These are phyloP conservation scores for Monosporascus ibericus DNA, from an alignment of 2,329 filamentous ascomycete genomes.

Conservation along the genomic window DNA sequence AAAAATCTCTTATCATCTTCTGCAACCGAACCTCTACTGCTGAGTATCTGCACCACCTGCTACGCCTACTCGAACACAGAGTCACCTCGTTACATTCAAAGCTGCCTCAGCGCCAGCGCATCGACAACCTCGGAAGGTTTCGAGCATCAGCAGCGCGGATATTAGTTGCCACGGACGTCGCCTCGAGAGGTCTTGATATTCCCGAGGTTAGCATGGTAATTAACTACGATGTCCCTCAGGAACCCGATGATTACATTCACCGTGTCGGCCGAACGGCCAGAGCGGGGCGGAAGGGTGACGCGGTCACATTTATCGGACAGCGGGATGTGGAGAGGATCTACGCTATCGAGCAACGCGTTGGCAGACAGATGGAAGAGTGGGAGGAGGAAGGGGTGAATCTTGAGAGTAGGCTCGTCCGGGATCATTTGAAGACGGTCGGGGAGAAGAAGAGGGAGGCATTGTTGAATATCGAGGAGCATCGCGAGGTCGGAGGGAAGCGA, in stretches of 20 bases:
- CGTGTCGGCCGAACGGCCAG: constrained; percentile 91
- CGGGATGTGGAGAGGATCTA: constrained; percentile 86
- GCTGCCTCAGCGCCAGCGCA: constrained; percentile 77
- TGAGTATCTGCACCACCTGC: constrained; percentile 79
- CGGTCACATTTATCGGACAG: constrained; percentile 86
- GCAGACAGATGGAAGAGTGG: constrained; percentile 76
- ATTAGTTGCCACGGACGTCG: constrained; percentile 91
- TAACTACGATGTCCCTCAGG: constrained; percentile 94
- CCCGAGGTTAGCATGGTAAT: constrained; percentile 84
- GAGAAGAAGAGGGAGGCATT: constrained; percentile 92
- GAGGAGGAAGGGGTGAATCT: constrained; percentile 86
- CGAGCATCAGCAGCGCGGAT: constrained; percentile 83
- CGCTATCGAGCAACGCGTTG: constrained; percentile 81
- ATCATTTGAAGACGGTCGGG: constrained; percentile 82
- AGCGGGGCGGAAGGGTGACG: constrained; percentile 77
- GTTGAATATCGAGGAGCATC: constrained; percentile 85
- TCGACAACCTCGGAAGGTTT: constrained; percentile 85
- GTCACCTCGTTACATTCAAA: constrained; percentile 88
- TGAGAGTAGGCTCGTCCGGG: constrained; percentile 81
- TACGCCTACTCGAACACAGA: constrained; percentile 79
- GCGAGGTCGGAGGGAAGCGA: constrained; percentile 83
- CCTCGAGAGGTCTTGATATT: constrained; percentile 90
- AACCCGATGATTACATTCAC: constrained; percentile 96
- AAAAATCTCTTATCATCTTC: constrained; percentile 84
- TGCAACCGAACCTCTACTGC: constrained; percentile 88